Percentiles rank a stretch among this genome's conserved stretches.
Conservation (phyloP, 192 early-diverging fungal species). For the Endogone sp. region DNA sequence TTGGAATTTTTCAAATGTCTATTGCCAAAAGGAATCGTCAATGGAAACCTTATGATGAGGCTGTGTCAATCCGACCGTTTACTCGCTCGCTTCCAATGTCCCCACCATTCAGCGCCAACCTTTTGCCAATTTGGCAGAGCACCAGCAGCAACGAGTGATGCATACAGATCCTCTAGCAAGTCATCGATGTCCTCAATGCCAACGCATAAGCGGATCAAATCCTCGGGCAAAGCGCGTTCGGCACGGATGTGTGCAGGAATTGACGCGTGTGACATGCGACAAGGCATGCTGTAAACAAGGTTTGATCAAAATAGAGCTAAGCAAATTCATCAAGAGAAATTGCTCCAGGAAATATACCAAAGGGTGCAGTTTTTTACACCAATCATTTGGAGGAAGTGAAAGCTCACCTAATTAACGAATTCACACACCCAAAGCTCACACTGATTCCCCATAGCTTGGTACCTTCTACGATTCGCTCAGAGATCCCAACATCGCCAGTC, state of each 20-base stretch:
- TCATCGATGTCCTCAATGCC: constrained; percentile 96
- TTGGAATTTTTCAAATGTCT: too few relatives aligned
- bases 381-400: background rate
- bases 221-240: constrained; percentile 89
- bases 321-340: background rate
- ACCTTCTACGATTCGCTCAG: constrained; percentile 78
- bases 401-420: constrained; percentile 86
- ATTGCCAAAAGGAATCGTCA: background rate
- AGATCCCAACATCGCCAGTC: constrained; percentile 78
- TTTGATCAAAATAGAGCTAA: background rate
- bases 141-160: constrained; percentile 65
- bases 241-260: constrained; percentile 89
- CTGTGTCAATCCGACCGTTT: background rate
- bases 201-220: constrained; percentile 92
- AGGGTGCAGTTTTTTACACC: background rate
- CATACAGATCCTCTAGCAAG: constrained; percentile 81
- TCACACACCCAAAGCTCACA: constrained; percentile 98
- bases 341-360: background rate
- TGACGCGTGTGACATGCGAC: constrained; percentile 95
- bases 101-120: background rate
- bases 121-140: constrained; percentile 22
- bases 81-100: too few relatives aligned
- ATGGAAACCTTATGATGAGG: background rate
- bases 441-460: constrained; percentile 86
- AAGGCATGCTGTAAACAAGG: constrained; percentile 76